Percentiles rank a stretch among this genome's conserved stretches.
Evolutionary conservation across 805 yeast genomes (phyloP).

Genomic region (Suhomyces xylopsoci): DNA sequence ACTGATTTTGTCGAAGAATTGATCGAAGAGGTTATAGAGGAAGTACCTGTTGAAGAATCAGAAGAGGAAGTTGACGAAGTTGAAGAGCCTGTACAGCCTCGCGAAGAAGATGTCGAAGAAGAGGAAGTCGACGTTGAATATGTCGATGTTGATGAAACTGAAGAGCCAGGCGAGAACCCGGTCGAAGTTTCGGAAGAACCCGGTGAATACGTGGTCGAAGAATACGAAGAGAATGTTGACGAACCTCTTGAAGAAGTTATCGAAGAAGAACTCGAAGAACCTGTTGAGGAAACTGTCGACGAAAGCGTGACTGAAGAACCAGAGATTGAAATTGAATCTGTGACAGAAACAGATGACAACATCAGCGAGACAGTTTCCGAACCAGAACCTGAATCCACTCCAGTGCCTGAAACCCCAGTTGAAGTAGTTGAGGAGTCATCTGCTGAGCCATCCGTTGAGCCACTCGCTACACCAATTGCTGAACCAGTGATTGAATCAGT

Average conservation of each 20-base stretch:
- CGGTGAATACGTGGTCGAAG: neutral
- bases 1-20: neutral
- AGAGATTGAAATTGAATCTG: neutral
- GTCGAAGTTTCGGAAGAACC: neutral
- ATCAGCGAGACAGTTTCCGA: neutral
- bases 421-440: neutral
- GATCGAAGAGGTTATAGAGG: constrained; percentile 7
- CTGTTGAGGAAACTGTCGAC: neutral
- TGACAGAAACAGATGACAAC: neutral
- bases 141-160: neutral
- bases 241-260: neutral
- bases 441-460: constrained; percentile 1
- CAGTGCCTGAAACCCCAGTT: neutral
- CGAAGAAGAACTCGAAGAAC: neutral
- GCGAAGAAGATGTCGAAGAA: neutral
- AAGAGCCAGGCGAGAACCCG: neutral
- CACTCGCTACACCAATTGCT: constrained; percentile 4
- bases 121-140: neutral
- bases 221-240: neutral
- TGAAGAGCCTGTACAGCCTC: neutral
- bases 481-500: constrained; percentile 7
- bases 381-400: neutral
- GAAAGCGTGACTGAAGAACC: neutral
- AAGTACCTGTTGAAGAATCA: neutral
- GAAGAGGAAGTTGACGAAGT: neutral